Evolutionary conservation across 2,329 filamentous ascomycete species (phyloP).

Genomic region (Zymoseptoria brevis): DNA sequence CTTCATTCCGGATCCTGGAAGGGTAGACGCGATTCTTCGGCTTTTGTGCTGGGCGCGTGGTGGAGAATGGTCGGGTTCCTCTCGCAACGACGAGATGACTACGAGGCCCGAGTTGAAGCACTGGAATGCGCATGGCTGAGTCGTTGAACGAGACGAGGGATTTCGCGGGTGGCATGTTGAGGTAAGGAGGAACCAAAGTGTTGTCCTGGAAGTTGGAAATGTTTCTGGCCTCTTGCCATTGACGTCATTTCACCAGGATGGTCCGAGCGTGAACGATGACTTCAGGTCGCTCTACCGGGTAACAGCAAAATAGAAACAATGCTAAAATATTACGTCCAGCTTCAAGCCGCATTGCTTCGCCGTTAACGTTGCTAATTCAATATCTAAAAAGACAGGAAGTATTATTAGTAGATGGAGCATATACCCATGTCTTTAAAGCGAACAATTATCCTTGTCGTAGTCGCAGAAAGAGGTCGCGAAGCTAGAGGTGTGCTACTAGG

Average conservation of each 20-base stretch:
- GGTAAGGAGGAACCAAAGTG: neutral
- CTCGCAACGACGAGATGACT: neutral
- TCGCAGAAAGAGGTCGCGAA: no score
- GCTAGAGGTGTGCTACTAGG: no score
- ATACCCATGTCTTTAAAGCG: no score
- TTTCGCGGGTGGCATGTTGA: neutral
- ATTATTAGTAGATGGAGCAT: no score
- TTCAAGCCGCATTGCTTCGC: neutral
- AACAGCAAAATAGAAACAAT: no score
- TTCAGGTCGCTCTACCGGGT: no score
- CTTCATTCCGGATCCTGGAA: slow-evolving; percentile 37
- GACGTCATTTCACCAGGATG: neutral
- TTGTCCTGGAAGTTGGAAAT: neutral
- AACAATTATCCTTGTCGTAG: no score
- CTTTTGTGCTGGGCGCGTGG: slow-evolving; percentile 5
- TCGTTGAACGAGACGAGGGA: neutral
- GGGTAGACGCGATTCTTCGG: slow-evolving; percentile 32
- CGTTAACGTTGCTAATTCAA: no score
- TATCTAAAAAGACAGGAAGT: no score
- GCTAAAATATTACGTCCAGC: no score
- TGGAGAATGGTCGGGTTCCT: slow-evolving; percentile 15
- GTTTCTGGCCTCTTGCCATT: neutral
- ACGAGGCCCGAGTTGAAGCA: neutral
- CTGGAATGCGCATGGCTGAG: neutral
- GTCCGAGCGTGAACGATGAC: neutral